Conservation (phyloP, 257 asterid species). For the Scutellaria minor region DNA sequence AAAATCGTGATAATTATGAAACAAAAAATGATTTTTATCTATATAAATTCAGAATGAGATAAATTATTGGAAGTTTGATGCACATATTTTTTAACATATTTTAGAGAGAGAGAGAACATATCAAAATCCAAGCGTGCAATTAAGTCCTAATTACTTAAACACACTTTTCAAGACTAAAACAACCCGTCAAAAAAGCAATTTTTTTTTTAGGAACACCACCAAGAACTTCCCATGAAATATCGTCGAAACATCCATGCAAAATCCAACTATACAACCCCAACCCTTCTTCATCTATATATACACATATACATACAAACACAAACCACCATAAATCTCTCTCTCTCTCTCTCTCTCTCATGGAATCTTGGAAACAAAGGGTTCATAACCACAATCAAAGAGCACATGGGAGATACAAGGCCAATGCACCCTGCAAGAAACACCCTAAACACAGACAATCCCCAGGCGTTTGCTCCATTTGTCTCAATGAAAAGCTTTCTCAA, state of each 20-base stretch:
- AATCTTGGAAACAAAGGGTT: conserved; percentile 43
- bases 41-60: no score
- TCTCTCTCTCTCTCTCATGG: conserved; percentile 34
- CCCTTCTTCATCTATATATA: conserved; percentile 18
- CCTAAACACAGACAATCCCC: conserved; percentile 86
- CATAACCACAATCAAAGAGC: conserved; percentile 26
- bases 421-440: conserved; percentile 64
- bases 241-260: conserved; percentile 58
- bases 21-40: no score
- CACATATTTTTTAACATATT: neutral
- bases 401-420: conserved; percentile 35
- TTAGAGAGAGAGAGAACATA: no score
- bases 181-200: conserved; percentile 46
- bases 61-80: neutral
- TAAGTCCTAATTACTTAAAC: conserved; percentile 22
- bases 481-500: conserved; percentile 56
- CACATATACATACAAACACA: neutral
- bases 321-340: neutral
- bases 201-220: conserved; percentile 32
- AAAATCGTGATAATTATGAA: no score
- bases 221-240: conserved; percentile 59
- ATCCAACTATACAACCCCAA: neutral
- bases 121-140: conserved; percentile 40
- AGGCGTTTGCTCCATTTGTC: conserved; percentile 82
- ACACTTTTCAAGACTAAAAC: conserved; percentile 47